These are phyloP conservation scores for Dryas drummondii DNA, from an alignment of 306 rosid species.

Conservation along the genomic window DNA sequence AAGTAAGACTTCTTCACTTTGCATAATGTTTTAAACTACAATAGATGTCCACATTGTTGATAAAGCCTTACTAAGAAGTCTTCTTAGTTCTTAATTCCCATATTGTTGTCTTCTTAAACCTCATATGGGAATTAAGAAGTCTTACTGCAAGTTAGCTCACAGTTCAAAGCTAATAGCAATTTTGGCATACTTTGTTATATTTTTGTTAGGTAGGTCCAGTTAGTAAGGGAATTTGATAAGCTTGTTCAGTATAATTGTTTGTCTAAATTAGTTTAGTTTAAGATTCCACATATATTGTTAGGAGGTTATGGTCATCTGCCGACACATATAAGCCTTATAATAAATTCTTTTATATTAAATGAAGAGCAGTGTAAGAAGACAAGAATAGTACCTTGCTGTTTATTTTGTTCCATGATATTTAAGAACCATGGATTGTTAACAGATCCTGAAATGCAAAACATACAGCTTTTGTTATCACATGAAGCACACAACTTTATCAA, in stretches of 20 bases:
- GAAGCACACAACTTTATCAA: conserved; percentile 25
- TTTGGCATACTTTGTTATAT: not conserved
- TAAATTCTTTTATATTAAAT: not conserved
- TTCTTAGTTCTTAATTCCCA: too few species aligned
- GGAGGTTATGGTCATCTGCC: not conserved
- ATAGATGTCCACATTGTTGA: too few species aligned
- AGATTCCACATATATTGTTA: not conserved
- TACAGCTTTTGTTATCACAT: conserved; percentile 19
- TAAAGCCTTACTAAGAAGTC: too few species aligned
- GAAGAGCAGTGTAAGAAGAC: not conserved
- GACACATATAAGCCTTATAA: not conserved
- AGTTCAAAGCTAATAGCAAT: too few species aligned
- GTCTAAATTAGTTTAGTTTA: not conserved
- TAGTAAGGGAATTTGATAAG: not conserved
- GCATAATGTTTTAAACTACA: too few species aligned
- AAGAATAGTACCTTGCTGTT: conserved; percentile 60
- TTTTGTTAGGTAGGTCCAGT: not conserved
- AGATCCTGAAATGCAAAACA: conserved; percentile 51
- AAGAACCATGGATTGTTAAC: conserved; percentile 52
- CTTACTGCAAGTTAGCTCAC: not conserved
- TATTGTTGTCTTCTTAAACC: too few species aligned
- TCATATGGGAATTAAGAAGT: not conserved
- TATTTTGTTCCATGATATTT: conserved; percentile 70
- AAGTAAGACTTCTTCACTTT: too few species aligned
- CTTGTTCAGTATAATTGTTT: not conserved